Conservation (phyloP, 2,329 filamentous ascomycete species). For the Cercospora zeina region DNA sequence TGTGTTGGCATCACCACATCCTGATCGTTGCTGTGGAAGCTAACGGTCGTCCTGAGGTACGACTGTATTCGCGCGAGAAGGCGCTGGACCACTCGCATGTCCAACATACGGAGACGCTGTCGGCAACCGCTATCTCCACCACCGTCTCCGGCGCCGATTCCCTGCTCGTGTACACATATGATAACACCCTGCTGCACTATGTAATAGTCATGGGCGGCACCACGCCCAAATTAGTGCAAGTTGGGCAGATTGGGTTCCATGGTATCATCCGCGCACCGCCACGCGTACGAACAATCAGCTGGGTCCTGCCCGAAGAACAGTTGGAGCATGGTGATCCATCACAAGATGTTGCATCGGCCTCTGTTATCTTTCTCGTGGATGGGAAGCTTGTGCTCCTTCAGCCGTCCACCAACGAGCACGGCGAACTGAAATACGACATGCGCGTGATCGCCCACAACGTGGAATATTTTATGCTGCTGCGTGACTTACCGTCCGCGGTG, state of each 20-base stretch:
- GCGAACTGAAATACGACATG: conserved; percentile 96
- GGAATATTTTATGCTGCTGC: conserved; percentile 90
- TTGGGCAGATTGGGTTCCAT: conserved; percentile 97
- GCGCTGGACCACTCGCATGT: conserved; percentile 71
- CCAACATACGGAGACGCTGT: conserved; percentile 74
- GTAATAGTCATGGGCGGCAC: conserved; percentile 73
- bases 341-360: conserved; percentile 89
- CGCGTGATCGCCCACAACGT: conserved; percentile 93
- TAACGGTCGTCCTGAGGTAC: conserved; percentile 72
- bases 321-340: conserved; percentile 89
- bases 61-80: conserved; percentile 88
- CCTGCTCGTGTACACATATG: conserved; percentile 92
- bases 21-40: conserved; percentile 90
- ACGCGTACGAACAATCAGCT: conserved; percentile 87
- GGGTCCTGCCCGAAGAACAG: conserved; percentile 91
- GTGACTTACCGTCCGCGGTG: conserved; percentile 63
- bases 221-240: conserved; percentile 73
- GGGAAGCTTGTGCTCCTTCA: conserved; percentile 92
- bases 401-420: conserved; percentile 77
- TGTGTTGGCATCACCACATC: conserved; percentile 98
- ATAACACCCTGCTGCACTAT: conserved; percentile 93
- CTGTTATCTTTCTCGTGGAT: conserved; percentile 93
- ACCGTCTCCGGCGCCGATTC: conserved; percentile 91
- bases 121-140: conserved; percentile 84
- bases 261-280: conserved; percentile 93